These are phyloP conservation scores for Passiflora organensis DNA, from an alignment of 345 rosid species.

Conservation along the genomic window DNA sequence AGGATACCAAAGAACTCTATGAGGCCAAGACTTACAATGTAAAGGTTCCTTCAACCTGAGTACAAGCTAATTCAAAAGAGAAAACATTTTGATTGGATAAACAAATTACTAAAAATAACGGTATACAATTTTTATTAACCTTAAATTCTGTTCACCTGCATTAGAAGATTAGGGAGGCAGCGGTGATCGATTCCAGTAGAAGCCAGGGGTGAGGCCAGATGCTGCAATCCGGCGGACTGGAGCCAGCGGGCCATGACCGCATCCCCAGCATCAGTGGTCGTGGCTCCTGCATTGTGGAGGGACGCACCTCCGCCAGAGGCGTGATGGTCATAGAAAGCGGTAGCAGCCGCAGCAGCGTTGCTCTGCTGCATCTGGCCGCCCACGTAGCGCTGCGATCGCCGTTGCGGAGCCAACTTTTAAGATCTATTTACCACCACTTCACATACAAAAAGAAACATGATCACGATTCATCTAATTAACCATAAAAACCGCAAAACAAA, in stretches of 20 bases:
- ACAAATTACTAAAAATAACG: no score
- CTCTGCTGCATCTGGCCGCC: constrained; percentile 99
- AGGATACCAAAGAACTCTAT: no score
- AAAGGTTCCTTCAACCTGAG: no score
- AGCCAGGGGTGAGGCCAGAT: constrained; percentile 95
- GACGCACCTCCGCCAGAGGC: constrained; percentile 47
- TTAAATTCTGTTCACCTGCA: constrained; percentile 62
- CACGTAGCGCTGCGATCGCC: constrained; percentile 99
- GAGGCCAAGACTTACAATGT: no score
- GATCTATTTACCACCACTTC: constrained; percentile 61
- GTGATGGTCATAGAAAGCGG: constrained; percentile 67
- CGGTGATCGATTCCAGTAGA: constrained; percentile 75
- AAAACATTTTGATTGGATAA: no score
- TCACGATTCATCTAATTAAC: background rate
- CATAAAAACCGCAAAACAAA: background rate
- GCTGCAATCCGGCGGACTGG: constrained; percentile 99
- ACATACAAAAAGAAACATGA: constrained; percentile 12
- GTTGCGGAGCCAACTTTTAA: constrained; percentile 98
- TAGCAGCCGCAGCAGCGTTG: constrained; percentile 83
- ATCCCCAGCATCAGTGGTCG: constrained; percentile 67
- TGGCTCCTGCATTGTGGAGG: constrained; percentile 54
- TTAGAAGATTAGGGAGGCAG: constrained; percentile 75
- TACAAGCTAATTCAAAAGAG: no score
- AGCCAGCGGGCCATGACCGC: constrained; percentile 99
- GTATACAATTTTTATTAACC: background rate